Evolutionary conservation across 2,329 filamentous ascomycete genomes (phyloP).

Genomic region (Metarhizium humberi): DNA sequence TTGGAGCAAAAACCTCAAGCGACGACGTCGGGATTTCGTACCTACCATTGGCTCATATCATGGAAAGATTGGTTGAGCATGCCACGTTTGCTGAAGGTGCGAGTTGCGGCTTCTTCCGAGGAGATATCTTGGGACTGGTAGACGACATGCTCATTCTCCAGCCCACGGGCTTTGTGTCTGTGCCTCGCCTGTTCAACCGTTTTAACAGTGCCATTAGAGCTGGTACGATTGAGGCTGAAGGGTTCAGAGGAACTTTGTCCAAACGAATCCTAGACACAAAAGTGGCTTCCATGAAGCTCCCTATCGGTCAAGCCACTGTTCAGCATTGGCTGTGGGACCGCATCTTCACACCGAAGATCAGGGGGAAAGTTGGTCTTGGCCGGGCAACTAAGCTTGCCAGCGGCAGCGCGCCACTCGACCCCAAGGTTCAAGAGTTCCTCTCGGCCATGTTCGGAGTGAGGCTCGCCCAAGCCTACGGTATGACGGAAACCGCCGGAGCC

Average conservation of each 20-base stretch:
- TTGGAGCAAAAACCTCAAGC: conserved; percentile 38
- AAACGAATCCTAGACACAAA: conserved; percentile 73
- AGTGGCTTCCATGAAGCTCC: conserved; percentile 64
- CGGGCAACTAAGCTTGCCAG: conserved; percentile 65
- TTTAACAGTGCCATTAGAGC: conserved; percentile 77
- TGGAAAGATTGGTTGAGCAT: conserved; percentile 76
- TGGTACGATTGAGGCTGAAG: conserved; percentile 67
- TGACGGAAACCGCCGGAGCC: conserved; percentile 87
- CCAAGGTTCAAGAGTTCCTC: conserved; percentile 78
- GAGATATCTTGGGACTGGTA: conserved; percentile 73
- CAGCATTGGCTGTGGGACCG: conserved; percentile 70
- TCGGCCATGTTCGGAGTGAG: conserved; percentile 70
- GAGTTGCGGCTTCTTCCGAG: conserved; percentile 85
- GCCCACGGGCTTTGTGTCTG: conserved; percentile 79
- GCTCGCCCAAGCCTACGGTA: conserved; percentile 81
- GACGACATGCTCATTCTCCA: conserved; percentile 85
- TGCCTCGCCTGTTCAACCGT: conserved; percentile 83
- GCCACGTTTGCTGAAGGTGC: conserved; percentile 60
- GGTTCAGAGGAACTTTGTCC: conserved; percentile 71
- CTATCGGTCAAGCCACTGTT: conserved; percentile 63
- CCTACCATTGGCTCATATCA: conserved; percentile 89
- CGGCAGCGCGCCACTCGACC: conserved; percentile 85
- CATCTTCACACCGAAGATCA: conserved; percentile 85
- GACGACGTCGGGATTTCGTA: conserved; percentile 70
- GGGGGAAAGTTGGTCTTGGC: conserved; percentile 69